Evolutionary conservation across 2,329 filamentous ascomycete species (phyloP).

Genomic region (Claviceps cyperi): DNA sequence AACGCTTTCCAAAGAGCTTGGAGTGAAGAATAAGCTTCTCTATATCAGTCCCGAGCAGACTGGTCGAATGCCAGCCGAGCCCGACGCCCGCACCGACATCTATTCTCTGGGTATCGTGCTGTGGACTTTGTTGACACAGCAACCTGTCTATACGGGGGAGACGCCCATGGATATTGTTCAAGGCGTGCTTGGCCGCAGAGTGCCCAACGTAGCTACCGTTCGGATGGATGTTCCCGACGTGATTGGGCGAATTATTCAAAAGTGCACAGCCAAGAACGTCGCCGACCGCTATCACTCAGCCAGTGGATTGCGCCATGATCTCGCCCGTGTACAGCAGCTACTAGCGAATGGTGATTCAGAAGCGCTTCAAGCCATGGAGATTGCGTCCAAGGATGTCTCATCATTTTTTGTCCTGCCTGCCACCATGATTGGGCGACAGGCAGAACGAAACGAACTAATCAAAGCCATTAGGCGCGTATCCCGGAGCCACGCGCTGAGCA

Average conservation of each 20-base stretch:
- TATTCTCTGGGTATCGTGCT: conserved; percentile 84
- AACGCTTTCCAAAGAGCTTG: conserved; percentile 64
- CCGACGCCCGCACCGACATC: conserved; percentile 83
- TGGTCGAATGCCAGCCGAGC: conserved; percentile 80
- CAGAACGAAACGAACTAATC: conserved; percentile 56
- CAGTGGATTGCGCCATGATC: conserved; percentile 70
- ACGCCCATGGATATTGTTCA: conserved; percentile 84
- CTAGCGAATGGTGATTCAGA: conserved; percentile 60
- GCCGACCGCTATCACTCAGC: conserved; percentile 81
- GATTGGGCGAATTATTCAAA: conserved; percentile 70
- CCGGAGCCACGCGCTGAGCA: conserved; percentile 41
- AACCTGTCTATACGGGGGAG: conserved; percentile 64
- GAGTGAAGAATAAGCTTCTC: conserved; percentile 75
- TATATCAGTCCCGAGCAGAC: conserved; percentile 94
- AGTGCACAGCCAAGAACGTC: conserved; percentile 82
- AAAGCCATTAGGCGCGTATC: conserved; percentile 65
- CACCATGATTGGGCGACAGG: conserved; percentile 63
- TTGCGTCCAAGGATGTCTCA: conserved; percentile 75
- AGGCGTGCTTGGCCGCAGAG: conserved; percentile 64
- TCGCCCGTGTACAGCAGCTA: conserved; percentile 58
- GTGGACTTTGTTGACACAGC: conserved; percentile 70
- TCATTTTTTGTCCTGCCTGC: conserved; percentile 82
- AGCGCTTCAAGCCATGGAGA: conserved; percentile 57
- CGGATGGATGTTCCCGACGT: conserved; percentile 75
- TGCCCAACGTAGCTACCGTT: conserved; percentile 61